These are phyloP conservation scores for Lodderomyces theae DNA, from an alignment of 1,139 yeast species.

Conservation along the genomic window DNA sequence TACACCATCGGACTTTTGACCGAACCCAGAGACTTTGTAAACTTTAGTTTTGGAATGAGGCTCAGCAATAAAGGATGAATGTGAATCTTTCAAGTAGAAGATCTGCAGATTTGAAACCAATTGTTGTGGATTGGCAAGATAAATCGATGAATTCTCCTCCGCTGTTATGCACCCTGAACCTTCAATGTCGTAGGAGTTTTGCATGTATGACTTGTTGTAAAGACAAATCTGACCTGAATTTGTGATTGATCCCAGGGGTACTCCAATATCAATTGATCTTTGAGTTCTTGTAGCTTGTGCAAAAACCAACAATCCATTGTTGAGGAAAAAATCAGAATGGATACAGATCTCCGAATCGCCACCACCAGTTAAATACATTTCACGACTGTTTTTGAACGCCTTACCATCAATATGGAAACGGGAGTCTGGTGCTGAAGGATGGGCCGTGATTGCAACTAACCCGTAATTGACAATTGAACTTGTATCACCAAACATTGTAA, in stretches of 20 bases:
- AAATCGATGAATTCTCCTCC: slow-evolving; percentile 20
- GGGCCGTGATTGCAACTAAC: too few relatives aligned
- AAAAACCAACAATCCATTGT: slow-evolving; percentile 26
- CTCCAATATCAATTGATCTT: slow-evolving; percentile 22
- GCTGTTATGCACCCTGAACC: slow-evolving; percentile 32
- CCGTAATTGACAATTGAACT: slow-evolving; percentile 19
- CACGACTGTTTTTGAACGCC: slow-evolving; percentile 26
- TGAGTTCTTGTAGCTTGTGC: slow-evolving; percentile 19
- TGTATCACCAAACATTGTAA: too few relatives aligned
- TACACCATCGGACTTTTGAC: background rate
- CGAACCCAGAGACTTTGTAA: slow-evolving; percentile 29
- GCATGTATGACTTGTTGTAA: slow-evolving; percentile 22
- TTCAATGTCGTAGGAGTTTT: slow-evolving; percentile 23
- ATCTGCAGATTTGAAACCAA: slow-evolving; percentile 20
- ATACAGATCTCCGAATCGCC: slow-evolving; percentile 20
- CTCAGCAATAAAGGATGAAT: slow-evolving; percentile 20
- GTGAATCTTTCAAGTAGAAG: slow-evolving; percentile 19
- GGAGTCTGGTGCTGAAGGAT: too few relatives aligned
- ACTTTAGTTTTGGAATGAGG: slow-evolving; percentile 19
- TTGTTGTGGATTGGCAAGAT: slow-evolving; percentile 18
- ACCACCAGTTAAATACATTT: slow-evolving; percentile 27
- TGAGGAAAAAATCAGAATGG: slow-evolving; percentile 21
- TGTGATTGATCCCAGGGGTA: slow-evolving; percentile 15
- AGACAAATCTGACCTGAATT: slow-evolving; percentile 29
- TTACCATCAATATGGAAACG: slow-evolving; percentile 15